These are phyloP conservation scores for Pseudogymnoascus verrucosus DNA, from an alignment of 2,329 filamentous ascomycete species.

Conservation along the genomic window DNA sequence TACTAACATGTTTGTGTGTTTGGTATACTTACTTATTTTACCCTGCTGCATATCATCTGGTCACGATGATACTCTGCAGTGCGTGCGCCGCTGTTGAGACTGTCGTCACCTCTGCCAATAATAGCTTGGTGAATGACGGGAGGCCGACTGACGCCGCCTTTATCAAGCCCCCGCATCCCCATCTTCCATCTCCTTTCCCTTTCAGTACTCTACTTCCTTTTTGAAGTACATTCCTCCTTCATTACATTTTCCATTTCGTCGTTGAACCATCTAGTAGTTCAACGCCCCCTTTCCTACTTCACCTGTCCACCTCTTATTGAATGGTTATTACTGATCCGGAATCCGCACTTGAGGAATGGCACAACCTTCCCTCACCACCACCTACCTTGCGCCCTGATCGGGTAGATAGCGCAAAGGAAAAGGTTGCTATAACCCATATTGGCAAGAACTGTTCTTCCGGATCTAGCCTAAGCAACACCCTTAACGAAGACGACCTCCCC, in stretches of 20 bases:
- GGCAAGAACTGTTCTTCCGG: neutral
- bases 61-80: neutral
- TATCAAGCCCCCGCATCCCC: neutral
- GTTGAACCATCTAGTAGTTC: neutral
- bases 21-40: neutral
- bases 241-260: neutral
- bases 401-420: conserved; percentile 1
- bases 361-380: conserved; percentile 8
- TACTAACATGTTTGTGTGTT: neutral
- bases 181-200: neutral
- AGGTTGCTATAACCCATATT: neutral
- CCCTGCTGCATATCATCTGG: conserved; percentile 1
- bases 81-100: neutral
- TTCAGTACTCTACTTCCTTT: neutral
- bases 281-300: neutral
- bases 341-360: conserved; percentile 5
- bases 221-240: neutral
- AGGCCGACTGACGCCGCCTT: neutral
- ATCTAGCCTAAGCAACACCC: neutral
- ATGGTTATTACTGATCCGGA: conserved; percentile 8
- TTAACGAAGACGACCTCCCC: neutral
- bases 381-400: conserved; percentile 7
- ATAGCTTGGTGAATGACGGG: neutral
- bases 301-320: conserved; percentile 2
- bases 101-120: neutral